These are phyloP conservation scores for Xylariaceae sp. DNA, from an alignment of 2,329 filamentous ascomycete genomes.

Conservation along the genomic window DNA sequence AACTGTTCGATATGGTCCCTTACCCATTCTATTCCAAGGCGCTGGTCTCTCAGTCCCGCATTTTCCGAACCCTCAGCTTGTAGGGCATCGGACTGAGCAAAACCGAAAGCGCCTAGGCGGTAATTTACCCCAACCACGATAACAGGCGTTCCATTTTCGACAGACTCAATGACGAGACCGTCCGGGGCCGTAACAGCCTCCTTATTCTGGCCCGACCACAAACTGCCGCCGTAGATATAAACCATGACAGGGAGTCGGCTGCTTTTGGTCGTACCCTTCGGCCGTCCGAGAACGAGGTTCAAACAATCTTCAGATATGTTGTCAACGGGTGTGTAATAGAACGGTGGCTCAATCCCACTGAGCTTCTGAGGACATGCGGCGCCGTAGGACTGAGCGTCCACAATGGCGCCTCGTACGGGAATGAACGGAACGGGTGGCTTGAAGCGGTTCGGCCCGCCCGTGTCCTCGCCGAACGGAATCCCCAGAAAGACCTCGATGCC, in stretches of 20 bases:
- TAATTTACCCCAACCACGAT: constrained; percentile 36
- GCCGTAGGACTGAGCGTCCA: constrained; percentile 39
- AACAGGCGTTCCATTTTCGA: constrained; percentile 37
- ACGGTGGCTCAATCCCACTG: constrained; percentile 26
- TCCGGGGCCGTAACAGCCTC: constrained; percentile 38
- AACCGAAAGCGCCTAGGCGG: constrained; percentile 31
- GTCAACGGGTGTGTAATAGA: constrained; percentile 36
- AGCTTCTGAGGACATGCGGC: constrained; percentile 42
- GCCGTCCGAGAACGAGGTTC: constrained; percentile 34
- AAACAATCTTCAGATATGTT: constrained; percentile 36
- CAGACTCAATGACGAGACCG: constrained; percentile 42
- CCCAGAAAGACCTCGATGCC: constrained; percentile 44
- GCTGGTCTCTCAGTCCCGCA: constrained; percentile 43
- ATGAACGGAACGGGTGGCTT: constrained; percentile 38
- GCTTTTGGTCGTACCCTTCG: constrained; percentile 22
- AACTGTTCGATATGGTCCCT: constrained; percentile 43
- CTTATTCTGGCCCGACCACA: constrained; percentile 29
- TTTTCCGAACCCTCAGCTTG: constrained; percentile 36
- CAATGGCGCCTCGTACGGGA: constrained; percentile 28
- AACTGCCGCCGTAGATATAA: constrained; percentile 33
- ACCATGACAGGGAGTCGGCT: constrained; percentile 35
- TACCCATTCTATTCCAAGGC: constrained; percentile 43
- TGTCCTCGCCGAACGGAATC: constrained; percentile 46
- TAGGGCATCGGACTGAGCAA: constrained; percentile 28
- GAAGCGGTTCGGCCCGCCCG: constrained; percentile 42